These are phyloP conservation scores for Volvox carteri DNA, from an alignment of 163 green algal genomes.

Conservation along the genomic window DNA sequence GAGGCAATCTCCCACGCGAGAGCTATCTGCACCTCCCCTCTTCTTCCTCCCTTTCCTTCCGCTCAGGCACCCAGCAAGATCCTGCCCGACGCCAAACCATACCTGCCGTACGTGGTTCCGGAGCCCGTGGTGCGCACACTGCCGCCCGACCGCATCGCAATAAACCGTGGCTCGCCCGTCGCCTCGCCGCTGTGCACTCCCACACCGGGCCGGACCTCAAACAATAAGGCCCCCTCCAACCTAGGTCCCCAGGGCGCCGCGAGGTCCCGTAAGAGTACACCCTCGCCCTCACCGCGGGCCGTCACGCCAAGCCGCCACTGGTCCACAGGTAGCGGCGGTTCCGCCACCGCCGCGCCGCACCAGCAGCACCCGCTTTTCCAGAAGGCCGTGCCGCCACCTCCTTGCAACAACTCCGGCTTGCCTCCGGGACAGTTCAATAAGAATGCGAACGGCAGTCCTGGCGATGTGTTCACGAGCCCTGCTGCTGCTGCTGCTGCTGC, in stretches of 20 bases:
- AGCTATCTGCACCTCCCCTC: not conserved
- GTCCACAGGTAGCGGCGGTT: not conserved
- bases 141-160: not conserved
- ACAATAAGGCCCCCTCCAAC: not conserved
- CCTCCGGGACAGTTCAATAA: not conserved
- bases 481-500: not conserved
- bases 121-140: conserved; percentile 16
- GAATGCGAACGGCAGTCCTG: not conserved
- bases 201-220: not conserved
- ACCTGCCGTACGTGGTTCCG: conserved; percentile 44
- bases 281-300: not conserved
- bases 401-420: not conserved
- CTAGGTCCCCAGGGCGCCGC: not conserved
- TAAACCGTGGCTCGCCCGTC: conserved; percentile 5
- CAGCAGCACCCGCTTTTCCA: conserved; percentile 21
- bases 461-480: too few species aligned
- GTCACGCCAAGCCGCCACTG: not conserved
- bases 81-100: conserved; percentile 36
- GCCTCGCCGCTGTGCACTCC: not conserved
- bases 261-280: not conserved
- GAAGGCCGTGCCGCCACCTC: not conserved
- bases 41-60: not conserved
- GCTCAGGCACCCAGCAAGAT: conserved; percentile 34
- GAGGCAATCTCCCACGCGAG: not conserved
- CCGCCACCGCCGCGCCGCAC: not conserved